Evolutionary conservation across 179 eudicot genomes (phyloP).

Genomic region (Nepenthes alata): DNA sequence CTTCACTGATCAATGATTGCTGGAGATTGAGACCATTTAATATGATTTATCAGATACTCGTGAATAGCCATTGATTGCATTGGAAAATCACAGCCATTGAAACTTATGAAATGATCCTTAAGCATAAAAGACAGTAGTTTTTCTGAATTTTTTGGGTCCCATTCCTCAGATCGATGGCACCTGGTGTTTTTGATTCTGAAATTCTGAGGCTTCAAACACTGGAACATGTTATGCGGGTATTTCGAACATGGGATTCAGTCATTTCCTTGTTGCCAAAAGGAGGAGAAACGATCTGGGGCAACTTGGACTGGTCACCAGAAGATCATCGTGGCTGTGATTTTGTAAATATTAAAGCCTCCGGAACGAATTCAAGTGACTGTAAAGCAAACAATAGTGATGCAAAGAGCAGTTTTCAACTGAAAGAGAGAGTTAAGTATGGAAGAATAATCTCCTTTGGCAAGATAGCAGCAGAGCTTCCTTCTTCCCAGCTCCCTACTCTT

Average conservation of each 20-base stretch:
- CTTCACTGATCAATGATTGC: too few species aligned
- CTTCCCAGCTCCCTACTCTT: slow-evolving; percentile 27
- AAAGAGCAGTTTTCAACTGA: slow-evolving; percentile 10
- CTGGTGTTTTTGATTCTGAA: slow-evolving; percentile 38
- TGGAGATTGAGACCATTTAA: too few species aligned
- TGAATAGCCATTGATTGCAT: too few species aligned
- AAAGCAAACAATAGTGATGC: slow-evolving; percentile 20
- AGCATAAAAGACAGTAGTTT: too few species aligned
- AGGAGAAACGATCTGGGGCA: slow-evolving; percentile 54
- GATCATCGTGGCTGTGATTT: slow-evolving; percentile 33
- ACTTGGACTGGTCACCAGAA: slow-evolving; percentile 52
- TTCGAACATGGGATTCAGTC: slow-evolving; percentile 52
- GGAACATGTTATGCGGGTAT: slow-evolving; percentile 40
- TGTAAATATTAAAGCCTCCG: slow-evolving; percentile 8
- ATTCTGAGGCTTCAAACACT: slow-evolving; percentile 38
- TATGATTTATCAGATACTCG: too few species aligned
- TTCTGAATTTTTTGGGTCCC: neutral
- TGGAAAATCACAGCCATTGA: too few species aligned
- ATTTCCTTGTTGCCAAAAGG: slow-evolving; percentile 54
- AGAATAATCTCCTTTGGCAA: slow-evolving; percentile 48
- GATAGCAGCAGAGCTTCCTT: slow-evolving; percentile 29
- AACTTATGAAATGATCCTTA: too few species aligned
- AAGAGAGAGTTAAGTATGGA: slow-evolving; percentile 32
- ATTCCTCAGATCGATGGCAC: slow-evolving; percentile 41
- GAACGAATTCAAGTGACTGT: slow-evolving; percentile 6